Evolutionary conservation across 352 stramenopile genomes (phyloP), one percentile per base, ranked within the genome.

Genomic region (Phytophthora niederhauseri): DNA sequence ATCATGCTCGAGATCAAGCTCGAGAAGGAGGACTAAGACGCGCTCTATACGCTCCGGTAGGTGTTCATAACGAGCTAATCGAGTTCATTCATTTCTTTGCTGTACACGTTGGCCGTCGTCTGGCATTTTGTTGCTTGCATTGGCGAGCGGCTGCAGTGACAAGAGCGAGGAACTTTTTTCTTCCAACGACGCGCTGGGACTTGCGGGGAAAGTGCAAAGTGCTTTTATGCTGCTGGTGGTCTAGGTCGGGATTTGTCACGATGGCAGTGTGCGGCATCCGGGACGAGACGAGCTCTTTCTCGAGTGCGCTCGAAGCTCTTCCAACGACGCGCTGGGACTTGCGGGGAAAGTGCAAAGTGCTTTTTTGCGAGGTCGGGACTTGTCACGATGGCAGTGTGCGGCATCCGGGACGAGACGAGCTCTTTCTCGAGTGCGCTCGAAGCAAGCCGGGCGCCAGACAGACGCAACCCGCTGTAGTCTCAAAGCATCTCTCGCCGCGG

Each of bases 1-100:
- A 64, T 92, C 43, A 84, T 92, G 76, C 81, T 94, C 46, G 78
- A 92, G 76, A 84, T 94, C 58, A 87, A 88, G 58, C 68, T 94
- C 31, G 75, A 87, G 62, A 81, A 84, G 63, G 72, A 87, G 45
- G 71, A 80, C 58, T 85, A 81, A 57, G 30, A 34, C 30, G 30
- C 30, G 30, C 30, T n/a, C 9, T 0, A 34, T 34, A 9, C 22
- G 22, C 17, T 20, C 17, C 22, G 41, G 43, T 66, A 61, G 17
- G 41, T 48, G 54, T 17, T 26, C 45, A 5, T 51, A 51, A 51
- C 45, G 34, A 17, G 41, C 53, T 68, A 62, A 64, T 31, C 19
- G 41, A 69, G 38, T 57, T 57, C 31, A 60, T 22, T 26, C 56
- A 41, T 59, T 77, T 64, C 71, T 48, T 50, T 26, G 36, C 57